phyloP scores from a whole-genome alignment of 108 stramenopile species.

The Cylindrotheca closterium region DNA sequence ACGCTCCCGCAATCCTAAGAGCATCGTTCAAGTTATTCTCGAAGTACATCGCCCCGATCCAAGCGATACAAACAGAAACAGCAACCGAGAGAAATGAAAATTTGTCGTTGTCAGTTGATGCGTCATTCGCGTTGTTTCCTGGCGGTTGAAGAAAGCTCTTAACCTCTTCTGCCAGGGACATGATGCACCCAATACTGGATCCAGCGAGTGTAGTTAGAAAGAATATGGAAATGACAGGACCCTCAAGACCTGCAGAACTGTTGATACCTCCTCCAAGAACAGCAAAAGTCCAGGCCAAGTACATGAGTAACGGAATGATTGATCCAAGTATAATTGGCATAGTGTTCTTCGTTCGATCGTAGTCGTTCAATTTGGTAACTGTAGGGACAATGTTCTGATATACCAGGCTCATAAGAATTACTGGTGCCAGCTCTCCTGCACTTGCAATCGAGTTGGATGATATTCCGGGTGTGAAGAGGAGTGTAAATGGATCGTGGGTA shows the following conservation, averaged over 20 bases:
- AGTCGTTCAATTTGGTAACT: slow-evolving; percentile 59
- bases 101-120: not conserved
- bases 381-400: slow-evolving; percentile 85
- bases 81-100: slow-evolving; percentile 1
- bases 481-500: slow-evolving; percentile 44
- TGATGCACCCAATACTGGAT: slow-evolving; percentile 1
- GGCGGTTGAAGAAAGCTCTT: slow-evolving; percentile 15
- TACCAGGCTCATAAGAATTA: slow-evolving; percentile 53
- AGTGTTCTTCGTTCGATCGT: slow-evolving; percentile 53
- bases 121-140: not conserved
- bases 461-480: slow-evolving; percentile 31
- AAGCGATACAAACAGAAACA: not conserved
- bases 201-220: not conserved
- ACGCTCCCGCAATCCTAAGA: slow-evolving; percentile 41
- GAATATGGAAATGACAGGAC: slow-evolving; percentile 5
- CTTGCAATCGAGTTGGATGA: slow-evolving; percentile 14
- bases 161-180: slow-evolving; percentile 6
- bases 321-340: slow-evolving; percentile 62
- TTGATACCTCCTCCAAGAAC: slow-evolving; percentile 56
- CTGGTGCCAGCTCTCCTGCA: slow-evolving; percentile 39
- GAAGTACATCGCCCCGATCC: not conserved
- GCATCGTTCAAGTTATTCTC: slow-evolving; percentile 7
- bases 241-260: slow-evolving; percentile 20
- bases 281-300: slow-evolving; percentile 69
- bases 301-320: slow-evolving; percentile 62